Evolutionary conservation across 1,139 yeast genomes (phyloP).

Genomic region (Sugiyamaella castrensis): DNA sequence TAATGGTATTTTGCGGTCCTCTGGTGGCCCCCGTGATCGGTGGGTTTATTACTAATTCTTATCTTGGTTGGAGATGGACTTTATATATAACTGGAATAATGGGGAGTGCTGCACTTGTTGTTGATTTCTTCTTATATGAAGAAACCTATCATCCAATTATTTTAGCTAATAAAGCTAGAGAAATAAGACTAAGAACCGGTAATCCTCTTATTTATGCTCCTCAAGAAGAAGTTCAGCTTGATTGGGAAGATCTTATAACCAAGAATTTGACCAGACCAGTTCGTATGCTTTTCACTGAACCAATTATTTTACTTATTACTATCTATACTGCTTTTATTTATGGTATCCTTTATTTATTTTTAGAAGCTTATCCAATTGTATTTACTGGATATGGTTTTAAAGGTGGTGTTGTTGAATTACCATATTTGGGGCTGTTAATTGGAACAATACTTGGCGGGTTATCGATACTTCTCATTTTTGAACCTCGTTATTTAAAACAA

Average conservation of each 20-base stretch:
- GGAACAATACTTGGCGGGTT: conserved; percentile 40
- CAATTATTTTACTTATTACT: conserved; percentile 65
- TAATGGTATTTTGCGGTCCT: conserved; percentile 74
- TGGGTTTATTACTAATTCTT: conserved; percentile 38
- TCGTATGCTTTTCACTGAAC: conserved; percentile 66
- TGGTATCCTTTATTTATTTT: conserved; percentile 72
- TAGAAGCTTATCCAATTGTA: conserved; percentile 77
- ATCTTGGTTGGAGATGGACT: conserved; percentile 59
- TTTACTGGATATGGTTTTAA: conserved; percentile 62
- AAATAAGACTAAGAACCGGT: conserved; percentile 47
- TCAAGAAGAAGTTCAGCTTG: conserved; percentile 67
- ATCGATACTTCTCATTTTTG: conserved; percentile 19
- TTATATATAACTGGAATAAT: conserved; percentile 53
- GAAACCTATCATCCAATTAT: conserved; percentile 50
- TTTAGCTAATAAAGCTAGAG: conserved; percentile 46
- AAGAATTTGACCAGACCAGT: conserved; percentile 72
- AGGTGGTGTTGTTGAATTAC: conserved; percentile 51
- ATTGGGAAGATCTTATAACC: conserved; percentile 60
- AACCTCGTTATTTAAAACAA: conserved; percentile 41
- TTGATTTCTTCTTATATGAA: conserved; percentile 40
- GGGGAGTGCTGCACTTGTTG: conserved; percentile 39
- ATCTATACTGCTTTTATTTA: conserved; percentile 81
- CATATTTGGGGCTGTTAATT: conserved; percentile 46
- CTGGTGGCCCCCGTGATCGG: conserved; percentile 58
- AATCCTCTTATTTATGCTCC: conserved; percentile 85